Percentiles rank a stretch among this genome's conserved stretches.
Conservation (phyloP, 2,329 filamentous ascomycete genomes). For the Calonectria honghensis region DNA sequence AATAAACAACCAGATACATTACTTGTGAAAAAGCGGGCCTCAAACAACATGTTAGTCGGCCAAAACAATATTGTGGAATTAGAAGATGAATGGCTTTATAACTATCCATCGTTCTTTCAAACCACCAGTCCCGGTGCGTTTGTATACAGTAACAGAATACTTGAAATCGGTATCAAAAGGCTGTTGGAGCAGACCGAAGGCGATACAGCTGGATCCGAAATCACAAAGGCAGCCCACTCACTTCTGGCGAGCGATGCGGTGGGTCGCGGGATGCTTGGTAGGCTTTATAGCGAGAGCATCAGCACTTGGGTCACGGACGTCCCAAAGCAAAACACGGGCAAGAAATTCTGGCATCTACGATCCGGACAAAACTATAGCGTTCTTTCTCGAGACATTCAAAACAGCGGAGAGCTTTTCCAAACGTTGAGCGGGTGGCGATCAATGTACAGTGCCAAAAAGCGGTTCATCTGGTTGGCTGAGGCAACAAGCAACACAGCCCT, state of each 20-base stretch:
- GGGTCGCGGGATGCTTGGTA: fast-evolving
- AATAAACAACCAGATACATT: not conserved
- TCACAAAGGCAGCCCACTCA: not conserved
- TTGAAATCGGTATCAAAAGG: too few relatives aligned
- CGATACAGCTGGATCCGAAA: not conserved
- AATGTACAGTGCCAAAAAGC: not conserved
- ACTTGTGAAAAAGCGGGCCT: not conserved
- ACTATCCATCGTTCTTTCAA: not conserved
- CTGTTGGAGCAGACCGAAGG: not conserved
- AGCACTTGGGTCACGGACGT: not conserved
- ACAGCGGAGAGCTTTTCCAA: fast-evolving
- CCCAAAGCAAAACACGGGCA: not conserved
- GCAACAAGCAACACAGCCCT: not conserved
- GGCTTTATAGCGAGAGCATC: not conserved
- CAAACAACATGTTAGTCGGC: not conserved
- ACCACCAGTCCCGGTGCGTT: not conserved
- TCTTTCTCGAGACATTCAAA: fast-evolving
- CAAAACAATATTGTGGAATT: conserved; percentile 1
- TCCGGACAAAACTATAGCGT: not conserved
- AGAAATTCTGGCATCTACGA: not conserved
- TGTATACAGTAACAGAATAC: too few relatives aligned
- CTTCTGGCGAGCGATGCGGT: not conserved
- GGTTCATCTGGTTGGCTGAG: not conserved
- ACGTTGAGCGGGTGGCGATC: not conserved
- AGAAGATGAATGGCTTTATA: not conserved